A percentile compares a stretch with the other conserved stretches of the same genome.
These are phyloP conservation scores for Penicillium hordei DNA, from an alignment of 2,329 filamentous ascomycete genomes.

Conservation along the genomic window DNA sequence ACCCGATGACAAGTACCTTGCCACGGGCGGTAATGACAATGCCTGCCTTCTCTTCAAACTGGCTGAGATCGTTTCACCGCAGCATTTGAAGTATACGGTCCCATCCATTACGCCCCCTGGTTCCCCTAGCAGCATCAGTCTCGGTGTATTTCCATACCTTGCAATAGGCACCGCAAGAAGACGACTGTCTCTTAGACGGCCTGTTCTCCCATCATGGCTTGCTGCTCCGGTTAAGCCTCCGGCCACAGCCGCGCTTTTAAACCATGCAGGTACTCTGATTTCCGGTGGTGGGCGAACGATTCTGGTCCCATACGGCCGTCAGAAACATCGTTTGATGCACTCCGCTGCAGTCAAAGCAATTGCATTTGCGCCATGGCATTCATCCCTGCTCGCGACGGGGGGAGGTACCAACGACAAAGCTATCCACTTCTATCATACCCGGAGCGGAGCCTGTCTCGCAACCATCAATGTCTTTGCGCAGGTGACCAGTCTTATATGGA, in stretches of 20 bases:
- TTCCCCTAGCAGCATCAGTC: constrained; percentile 14
- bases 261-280: constrained; percentile 30
- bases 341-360: constrained; percentile 93
- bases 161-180: constrained; percentile 19
- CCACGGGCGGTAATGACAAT: constrained; percentile 92
- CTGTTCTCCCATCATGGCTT: constrained; percentile 31
- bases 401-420: constrained; percentile 92
- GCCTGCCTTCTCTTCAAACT: constrained; percentile 77
- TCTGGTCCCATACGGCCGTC: constrained; percentile 55
- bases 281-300: constrained; percentile 42
- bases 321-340: constrained; percentile 74
- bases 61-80: constrained; percentile 50
- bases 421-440: constrained; percentile 92
- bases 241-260: constrained; percentile 24
- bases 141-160: constrained; percentile 25
- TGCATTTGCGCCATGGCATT: constrained; percentile 93
- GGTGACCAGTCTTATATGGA: constrained; percentile 92
- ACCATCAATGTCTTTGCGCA: constrained; percentile 92
- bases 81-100: constrained; percentile 12
- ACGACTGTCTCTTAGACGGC: constrained; percentile 25
- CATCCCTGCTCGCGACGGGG: constrained; percentile 81
- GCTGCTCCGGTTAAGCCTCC: constrained; percentile 19
- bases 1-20: constrained; percentile 70
- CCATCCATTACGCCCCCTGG: constrained; percentile 9
- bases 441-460: constrained; percentile 77